phyloP scores from a whole-genome alignment of 129 eudicot species.

The Tagetes erecta region DNA sequence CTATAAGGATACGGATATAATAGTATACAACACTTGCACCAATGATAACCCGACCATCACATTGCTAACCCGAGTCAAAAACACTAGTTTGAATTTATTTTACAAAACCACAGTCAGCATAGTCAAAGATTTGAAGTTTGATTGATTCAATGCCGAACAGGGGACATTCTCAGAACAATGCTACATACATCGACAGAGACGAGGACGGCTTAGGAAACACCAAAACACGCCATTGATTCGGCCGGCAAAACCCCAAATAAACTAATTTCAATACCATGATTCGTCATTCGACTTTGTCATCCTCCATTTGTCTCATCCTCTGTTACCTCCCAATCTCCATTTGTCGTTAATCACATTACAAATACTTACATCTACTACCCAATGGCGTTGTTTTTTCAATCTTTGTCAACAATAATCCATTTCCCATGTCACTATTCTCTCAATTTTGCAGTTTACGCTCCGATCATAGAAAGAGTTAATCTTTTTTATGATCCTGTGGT shows the following conservation, averaged over 20 bases:
- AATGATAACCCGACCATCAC: too few relatives aligned
- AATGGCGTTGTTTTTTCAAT: constrained; percentile 36
- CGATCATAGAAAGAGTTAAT: constrained; percentile 3
- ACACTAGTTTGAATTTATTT: too few relatives aligned
- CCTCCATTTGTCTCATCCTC: constrained; percentile 39
- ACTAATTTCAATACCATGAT: constrained; percentile 4
- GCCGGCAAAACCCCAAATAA: constrained; percentile 38
- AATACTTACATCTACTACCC: constrained; percentile 24
- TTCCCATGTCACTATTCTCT: constrained; percentile 17
- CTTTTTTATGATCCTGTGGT: constrained; percentile 21
- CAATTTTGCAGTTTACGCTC: constrained; percentile 13
- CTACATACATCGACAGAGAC: constrained; percentile 15
- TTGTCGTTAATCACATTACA: constrained; percentile 10
- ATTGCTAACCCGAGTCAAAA: too few relatives aligned
- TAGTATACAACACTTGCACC: too few relatives aligned
- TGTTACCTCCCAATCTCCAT: constrained; percentile 20
- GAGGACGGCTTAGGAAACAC: constrained; percentile 20
- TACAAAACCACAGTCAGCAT: too few relatives aligned
- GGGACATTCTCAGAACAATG: constrained; percentile 20
- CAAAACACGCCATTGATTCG: constrained; percentile 17
- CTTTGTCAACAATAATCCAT: constrained; percentile 21
- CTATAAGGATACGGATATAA: too few relatives aligned
- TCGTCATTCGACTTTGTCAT: constrained; percentile 25
- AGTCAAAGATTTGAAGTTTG: not conserved
- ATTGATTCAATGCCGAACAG: constrained; percentile 21